Evolutionary conservation across 257 asterid genomes (phyloP).

Genomic region (Fraxinus anomala): DNA sequence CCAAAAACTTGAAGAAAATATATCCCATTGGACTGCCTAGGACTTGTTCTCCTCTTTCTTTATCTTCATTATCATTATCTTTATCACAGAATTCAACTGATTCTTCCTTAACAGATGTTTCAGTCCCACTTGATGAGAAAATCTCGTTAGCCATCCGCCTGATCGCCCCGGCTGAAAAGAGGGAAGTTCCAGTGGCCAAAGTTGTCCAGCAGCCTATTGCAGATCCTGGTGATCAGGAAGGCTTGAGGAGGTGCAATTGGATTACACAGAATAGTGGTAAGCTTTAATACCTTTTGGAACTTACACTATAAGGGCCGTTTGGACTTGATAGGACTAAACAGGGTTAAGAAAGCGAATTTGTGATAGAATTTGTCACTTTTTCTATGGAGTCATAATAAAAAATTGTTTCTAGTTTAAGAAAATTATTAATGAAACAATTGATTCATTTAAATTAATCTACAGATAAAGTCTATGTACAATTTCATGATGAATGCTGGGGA

Average conservation of each 20-base stretch:
- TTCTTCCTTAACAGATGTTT: slow-evolving; percentile 59
- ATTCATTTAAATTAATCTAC: slow-evolving; percentile 19
- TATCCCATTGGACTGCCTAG: slow-evolving; percentile 70
- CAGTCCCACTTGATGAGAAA: slow-evolving; percentile 53
- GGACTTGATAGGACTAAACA: not conserved
- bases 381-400: too few species aligned
- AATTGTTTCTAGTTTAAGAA: too few species aligned
- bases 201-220: slow-evolving; percentile 34
- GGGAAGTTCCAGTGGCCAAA: slow-evolving; percentile 32
- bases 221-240: slow-evolving; percentile 41
- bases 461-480: slow-evolving; percentile 76
- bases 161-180: slow-evolving; percentile 43
- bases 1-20: slow-evolving; percentile 62
- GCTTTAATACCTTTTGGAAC: not conserved
- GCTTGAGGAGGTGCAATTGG: slow-evolving; percentile 79
- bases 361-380: too few species aligned
- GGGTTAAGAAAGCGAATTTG: too few species aligned
- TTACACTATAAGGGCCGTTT: not conserved
- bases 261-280: slow-evolving; percentile 78
- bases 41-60: slow-evolving; percentile 61
- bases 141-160: slow-evolving; percentile 56
- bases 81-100: slow-evolving; percentile 75
- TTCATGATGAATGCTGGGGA: slow-evolving; percentile 99
- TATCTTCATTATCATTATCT: slow-evolving; percentile 69
- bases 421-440: not conserved